Evolutionary conservation across 805 yeast genomes (phyloP), one percentile per base, ranked within the genome.

Genomic region (Candida schatavii): DNA sequence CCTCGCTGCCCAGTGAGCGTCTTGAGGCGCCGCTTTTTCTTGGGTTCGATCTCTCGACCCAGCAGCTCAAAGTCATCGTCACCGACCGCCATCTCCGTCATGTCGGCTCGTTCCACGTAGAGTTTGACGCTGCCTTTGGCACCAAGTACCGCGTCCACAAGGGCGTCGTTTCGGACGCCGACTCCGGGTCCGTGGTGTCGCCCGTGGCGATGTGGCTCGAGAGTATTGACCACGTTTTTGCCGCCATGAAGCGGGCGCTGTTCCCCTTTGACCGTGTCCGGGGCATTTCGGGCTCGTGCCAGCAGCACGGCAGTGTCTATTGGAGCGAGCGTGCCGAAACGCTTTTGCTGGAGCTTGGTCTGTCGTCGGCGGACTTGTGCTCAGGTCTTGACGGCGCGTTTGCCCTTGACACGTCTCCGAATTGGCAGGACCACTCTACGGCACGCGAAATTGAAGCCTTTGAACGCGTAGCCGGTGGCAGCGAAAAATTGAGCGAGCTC

Each of bases 391-490:
- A n/a, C n/a, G 72, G 80, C 50, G 68, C 73, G 6, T 31, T 31
- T 15, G 15, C 35, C 13, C 35, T 31, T n/a, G 35, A 13, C 4
- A 71, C 71, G 31, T 83, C 95, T 3, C 96, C 97, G 6, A 89
- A 90, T 57, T 89, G 97, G 97, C 97, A 89, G 62, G 97, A 89
- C 56, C 95, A 88, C 56, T 83, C 93, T 19, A 89, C 97, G 0
- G 83, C 78, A 3, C 62, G 70, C 17, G 95, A 89, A 57, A 71
- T 86, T 42, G 55, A 66, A 22, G 72, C 60, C 26, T 82, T 88
- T 52, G 93, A 87, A 54, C 57, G 58, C 1, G 68, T 68, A 1
- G 75, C 75, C 9, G 89, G 86, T 3, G 68, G 68, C 6, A 57
- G 64, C 4, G 93, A 90, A 22, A 52, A 64, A 4, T 64, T 89